A percentile compares a stretch with the other conserved stretches of the same genome.
phyloP scores from a whole-genome alignment of 2,329 filamentous ascomycete species.

The Aspergillus tamarii region DNA sequence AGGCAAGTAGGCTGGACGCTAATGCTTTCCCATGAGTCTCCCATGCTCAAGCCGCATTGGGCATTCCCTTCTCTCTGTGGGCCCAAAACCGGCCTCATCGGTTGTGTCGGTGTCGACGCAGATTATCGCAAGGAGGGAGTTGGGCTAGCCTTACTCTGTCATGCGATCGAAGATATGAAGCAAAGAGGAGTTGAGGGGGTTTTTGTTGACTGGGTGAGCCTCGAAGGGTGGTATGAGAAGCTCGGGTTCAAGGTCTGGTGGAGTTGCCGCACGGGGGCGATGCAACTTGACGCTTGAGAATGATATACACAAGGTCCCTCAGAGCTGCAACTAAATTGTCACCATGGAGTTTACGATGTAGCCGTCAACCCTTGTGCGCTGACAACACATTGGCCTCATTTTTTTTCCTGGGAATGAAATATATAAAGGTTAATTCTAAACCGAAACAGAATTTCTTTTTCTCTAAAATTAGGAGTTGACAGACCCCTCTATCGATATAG shows the following conservation, averaged over 20 bases:
- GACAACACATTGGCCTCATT: not conserved
- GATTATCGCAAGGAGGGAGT: slow-evolving; percentile 43
- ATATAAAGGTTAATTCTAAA: not conserved
- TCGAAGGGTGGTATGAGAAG: slow-evolving; percentile 50
- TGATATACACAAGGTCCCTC: not conserved
- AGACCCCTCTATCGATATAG: not conserved
- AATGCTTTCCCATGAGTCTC: slow-evolving; percentile 43
- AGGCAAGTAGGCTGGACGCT: slow-evolving; percentile 51
- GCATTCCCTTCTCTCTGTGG: slow-evolving; percentile 46
- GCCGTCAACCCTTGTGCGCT: not conserved
- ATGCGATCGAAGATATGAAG: slow-evolving; percentile 50
- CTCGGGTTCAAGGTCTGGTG: slow-evolving; percentile 46
- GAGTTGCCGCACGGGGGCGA: slow-evolving; percentile 42
- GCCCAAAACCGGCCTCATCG: slow-evolving; percentile 49
- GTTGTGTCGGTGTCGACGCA: slow-evolving; percentile 48
- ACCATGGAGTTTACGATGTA: not conserved
- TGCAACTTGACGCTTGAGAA: slow-evolving; percentile 7
- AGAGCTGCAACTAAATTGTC: not conserved
- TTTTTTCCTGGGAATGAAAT: not conserved
- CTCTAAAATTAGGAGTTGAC: not conserved
- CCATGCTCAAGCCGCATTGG: slow-evolving; percentile 38
- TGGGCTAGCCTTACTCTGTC: slow-evolving; percentile 46
- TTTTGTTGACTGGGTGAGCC: slow-evolving; percentile 49
- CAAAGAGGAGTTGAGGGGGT: slow-evolving; percentile 45
- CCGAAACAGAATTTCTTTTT: not conserved